Conservation (phyloP, 306 rosid species). For the Crataegus laevigata region DNA sequence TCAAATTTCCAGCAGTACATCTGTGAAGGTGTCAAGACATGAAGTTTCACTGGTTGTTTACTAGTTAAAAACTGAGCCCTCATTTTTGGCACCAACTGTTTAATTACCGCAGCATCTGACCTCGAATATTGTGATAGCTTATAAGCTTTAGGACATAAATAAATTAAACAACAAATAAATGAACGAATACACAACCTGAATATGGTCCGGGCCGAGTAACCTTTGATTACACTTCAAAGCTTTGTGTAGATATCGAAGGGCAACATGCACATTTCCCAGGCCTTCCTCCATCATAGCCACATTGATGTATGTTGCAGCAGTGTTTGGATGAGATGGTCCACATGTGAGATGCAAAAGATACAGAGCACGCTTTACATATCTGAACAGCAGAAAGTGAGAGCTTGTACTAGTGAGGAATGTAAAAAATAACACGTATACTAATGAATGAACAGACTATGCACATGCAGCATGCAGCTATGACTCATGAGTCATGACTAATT, state of each 20-base stretch:
- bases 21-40: neutral
- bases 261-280: conserved; percentile 90
- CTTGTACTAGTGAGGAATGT: neutral
- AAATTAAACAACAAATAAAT: conserved; percentile 8
- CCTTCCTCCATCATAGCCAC: conserved; percentile 99
- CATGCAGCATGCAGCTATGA: neutral
- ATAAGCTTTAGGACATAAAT: neutral
- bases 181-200: conserved; percentile 61
- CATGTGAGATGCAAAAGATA: conserved; percentile 96
- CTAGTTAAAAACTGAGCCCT: neutral
- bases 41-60: neutral
- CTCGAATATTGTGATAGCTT: neutral
- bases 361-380: conserved; percentile 96
- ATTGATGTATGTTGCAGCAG: conserved; percentile 97
- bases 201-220: conserved; percentile 92
- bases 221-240: conserved; percentile 94
- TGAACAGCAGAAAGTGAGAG: conserved; percentile 28
- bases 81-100: neutral
- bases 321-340: conserved; percentile 98
- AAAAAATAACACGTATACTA: neutral
- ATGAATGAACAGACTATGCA: neutral
- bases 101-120: neutral
- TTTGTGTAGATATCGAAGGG: conserved; percentile 97
- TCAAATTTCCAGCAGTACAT: neutral
- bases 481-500: neutral